A percentile compares a stretch with the other conserved stretches of the same genome.
phyloP scores from a whole-genome alignment of 2,329 filamentous ascomycete species.

The Beauveria medogensis region DNA sequence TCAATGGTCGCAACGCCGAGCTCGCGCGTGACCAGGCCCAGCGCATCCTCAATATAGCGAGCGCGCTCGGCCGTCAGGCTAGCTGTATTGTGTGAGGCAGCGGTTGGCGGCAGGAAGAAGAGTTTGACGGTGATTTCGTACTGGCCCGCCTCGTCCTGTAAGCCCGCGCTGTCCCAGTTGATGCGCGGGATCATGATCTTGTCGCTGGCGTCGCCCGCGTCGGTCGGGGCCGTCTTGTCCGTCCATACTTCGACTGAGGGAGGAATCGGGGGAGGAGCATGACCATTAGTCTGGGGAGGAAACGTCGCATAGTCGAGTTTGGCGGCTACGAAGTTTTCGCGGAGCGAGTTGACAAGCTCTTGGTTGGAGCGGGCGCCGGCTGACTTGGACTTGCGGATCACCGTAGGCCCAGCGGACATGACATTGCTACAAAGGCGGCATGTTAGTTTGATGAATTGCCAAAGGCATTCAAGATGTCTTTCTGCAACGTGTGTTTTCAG shows the following conservation, averaged over 20 bases:
- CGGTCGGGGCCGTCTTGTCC: conserved; percentile 25
- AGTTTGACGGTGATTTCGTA: conserved; percentile 96
- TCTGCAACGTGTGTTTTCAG: neutral
- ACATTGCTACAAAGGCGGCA: conserved; percentile 52
- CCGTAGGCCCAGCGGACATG: conserved; percentile 73
- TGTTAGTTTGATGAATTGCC: neutral
- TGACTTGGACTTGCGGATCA: conserved; percentile 65
- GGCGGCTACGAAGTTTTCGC: conserved; percentile 70
- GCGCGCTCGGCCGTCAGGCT: conserved; percentile 57
- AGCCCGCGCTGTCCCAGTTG: conserved; percentile 59
- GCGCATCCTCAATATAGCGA: conserved; percentile 66
- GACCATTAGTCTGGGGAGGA: conserved; percentile 21
- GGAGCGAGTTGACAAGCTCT: conserved; percentile 82
- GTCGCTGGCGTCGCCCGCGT: conserved; percentile 33
- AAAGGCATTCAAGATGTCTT: neutral
- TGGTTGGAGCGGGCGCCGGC: conserved; percentile 75
- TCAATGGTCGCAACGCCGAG: conserved; percentile 70
- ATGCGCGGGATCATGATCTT: conserved; percentile 71
- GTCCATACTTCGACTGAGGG: conserved; percentile 56
- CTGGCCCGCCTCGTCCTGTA: conserved; percentile 75
- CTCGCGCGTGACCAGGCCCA: conserved; percentile 73
- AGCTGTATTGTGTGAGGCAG: conserved; percentile 48
- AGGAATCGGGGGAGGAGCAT: conserved; percentile 22
- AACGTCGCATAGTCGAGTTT: conserved; percentile 50
- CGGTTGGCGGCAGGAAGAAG: conserved; percentile 75